Evolutionary conservation across 768 basidiomycete species (phyloP), one percentile per base, ranked within the genome.

Genomic region (Psilocybe tampanensis): DNA sequence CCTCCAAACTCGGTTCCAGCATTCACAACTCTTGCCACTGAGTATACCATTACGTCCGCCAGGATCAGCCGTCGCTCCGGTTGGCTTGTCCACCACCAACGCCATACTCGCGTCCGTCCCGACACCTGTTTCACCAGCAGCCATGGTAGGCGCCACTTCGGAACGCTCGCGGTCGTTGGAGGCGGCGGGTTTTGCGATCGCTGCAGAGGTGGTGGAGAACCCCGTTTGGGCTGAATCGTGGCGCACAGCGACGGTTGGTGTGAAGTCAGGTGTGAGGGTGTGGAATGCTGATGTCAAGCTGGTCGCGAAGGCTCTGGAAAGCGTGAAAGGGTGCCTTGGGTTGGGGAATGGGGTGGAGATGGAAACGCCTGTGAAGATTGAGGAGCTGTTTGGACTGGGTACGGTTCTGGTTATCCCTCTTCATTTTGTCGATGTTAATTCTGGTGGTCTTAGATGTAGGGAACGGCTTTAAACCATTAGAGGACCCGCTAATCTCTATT

Each of bases 81-180:
- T 78, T 44, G 74, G 74, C 23, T 60, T 60, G 44, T 33, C 47
- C 43, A 19, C 19, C n/a, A 29, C 22, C 29, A n/a, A 41, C 33
- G 22, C 15, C 43, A 66, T 77, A 29, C 72, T 68, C 2, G 67
- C 64, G 8, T 78, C 76, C 12, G 91, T 88, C 0, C 91, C 90
- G 1, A 94, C 92, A 0, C 92, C 92, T 1, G 90, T 94, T 2
- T 94, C 92, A 0, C 92, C 92, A 18, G 90, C 89, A 3, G 88
- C 89, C 1, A 76, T 77, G 0, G 72, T 90, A 29, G 87, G 87
- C 3, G 79, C 82, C 1, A 75, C 84, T 1, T 81, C 82, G 3
- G 90, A 90, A 66, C 85, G 84, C 59, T 80, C 83, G 2, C 86
- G 84, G 66, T 82, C 83, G 1, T 72, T 93, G 21, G 90, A 92